Evolutionary conservation across 2,329 filamentous ascomycete species (phyloP).

Genomic region (Penicillium sp.): DNA sequence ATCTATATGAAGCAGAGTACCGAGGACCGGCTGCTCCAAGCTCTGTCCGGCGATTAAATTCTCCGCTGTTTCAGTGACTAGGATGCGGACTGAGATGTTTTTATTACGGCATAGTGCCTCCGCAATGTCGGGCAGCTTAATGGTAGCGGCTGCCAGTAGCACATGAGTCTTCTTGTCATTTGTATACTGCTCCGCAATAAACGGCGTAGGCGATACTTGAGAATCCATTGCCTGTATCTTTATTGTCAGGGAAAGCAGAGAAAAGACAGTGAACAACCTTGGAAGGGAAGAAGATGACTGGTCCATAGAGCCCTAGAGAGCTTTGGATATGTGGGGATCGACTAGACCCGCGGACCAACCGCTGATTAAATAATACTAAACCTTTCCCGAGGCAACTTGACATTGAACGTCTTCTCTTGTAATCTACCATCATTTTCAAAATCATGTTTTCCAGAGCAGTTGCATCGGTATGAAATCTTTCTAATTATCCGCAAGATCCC

Average conservation of each 20-base stretch:
- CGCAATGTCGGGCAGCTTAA: constrained; percentile 72
- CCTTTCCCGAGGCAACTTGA: constrained; percentile 1
- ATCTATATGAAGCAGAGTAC: constrained; percentile 56
- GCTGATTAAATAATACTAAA: constrained; percentile 17
- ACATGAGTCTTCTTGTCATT: constrained; percentile 29
- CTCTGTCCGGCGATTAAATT: constrained; percentile 76
- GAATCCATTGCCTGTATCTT: constrained; percentile 2
- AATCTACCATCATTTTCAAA: constrained; percentile 4
- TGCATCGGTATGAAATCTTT: constrained; percentile 11
- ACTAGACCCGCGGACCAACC: constrained; percentile 9
- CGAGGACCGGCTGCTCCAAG: constrained; percentile 69
- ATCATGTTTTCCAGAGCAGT: constrained; percentile 31
- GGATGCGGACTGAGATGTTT: constrained; percentile 72
- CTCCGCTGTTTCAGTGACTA: constrained; percentile 71
- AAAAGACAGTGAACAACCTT: background rate
- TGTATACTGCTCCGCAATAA: constrained; percentile 17
- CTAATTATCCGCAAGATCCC: background rate
- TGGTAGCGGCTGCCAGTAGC: constrained; percentile 71
- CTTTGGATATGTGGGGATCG: constrained; percentile 12
- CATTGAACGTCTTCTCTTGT: background rate
- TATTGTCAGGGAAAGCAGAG: background rate
- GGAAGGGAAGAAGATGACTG: background rate
- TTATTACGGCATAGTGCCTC: constrained; percentile 42
- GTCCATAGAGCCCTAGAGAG: background rate
- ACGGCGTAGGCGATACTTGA: background rate